Evolutionary conservation across 2,329 filamentous ascomycete genomes (phyloP).

Genomic region (Tolypocladium endophyticum): DNA sequence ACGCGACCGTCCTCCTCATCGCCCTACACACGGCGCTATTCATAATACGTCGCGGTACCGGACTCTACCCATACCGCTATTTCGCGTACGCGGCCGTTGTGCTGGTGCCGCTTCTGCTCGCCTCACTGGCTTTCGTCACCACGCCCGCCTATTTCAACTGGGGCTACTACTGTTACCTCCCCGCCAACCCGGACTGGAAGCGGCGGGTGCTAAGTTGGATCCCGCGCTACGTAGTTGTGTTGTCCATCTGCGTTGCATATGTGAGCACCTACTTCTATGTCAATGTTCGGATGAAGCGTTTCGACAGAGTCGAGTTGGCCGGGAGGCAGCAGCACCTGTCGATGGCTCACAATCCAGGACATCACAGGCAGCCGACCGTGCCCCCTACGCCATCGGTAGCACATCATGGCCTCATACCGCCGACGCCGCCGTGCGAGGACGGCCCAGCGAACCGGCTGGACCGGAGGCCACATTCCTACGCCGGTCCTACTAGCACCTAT

Average conservation of each 20-base stretch:
- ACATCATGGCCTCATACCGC: constrained; percentile 21
- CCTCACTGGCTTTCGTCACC: constrained; percentile 53
- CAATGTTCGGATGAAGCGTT: constrained; percentile 29
- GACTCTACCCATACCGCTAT: constrained; percentile 57
- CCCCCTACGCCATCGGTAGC: constrained; percentile 18
- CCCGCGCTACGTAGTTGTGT: constrained; percentile 60
- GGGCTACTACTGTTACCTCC: constrained; percentile 61
- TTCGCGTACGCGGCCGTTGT: constrained; percentile 48
- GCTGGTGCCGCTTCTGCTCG: constrained; percentile 47
- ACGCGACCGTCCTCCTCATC: constrained; percentile 62
- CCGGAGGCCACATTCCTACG: background rate
- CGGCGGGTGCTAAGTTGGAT: constrained; percentile 60
- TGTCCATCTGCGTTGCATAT: constrained; percentile 54
- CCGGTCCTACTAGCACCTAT: background rate
- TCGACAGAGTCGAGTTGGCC: constrained; percentile 14
- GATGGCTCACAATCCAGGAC: constrained; percentile 2
- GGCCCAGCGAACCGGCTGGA: constrained; percentile 6
- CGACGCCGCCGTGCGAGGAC: constrained; percentile 11
- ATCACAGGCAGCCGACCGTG: background rate
- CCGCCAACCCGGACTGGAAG: constrained; percentile 57
- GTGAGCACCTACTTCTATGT: constrained; percentile 63
- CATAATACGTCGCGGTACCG: constrained; percentile 54
- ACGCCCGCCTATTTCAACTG: constrained; percentile 47
- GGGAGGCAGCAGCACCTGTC: background rate
- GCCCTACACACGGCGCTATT: constrained; percentile 63